phyloP scores from a whole-genome alignment of 2,329 filamentous ascomycete species.

The Exophiala viscosa region DNA sequence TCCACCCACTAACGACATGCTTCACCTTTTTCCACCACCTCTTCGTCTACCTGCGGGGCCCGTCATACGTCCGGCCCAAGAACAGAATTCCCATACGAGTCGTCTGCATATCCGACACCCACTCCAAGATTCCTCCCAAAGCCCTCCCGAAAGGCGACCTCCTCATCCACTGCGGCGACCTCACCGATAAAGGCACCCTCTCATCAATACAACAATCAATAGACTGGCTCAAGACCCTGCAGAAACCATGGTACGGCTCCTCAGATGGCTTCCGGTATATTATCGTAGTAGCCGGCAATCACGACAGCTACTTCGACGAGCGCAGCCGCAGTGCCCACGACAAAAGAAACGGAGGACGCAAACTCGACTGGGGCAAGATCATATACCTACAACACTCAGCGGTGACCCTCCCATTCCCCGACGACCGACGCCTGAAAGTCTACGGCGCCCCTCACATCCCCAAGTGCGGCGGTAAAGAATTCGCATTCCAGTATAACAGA shows the following conservation, averaged over 20 bases:
- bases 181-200: constrained; percentile 69
- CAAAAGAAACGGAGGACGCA: constrained; percentile 43
- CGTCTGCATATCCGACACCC: constrained; percentile 88
- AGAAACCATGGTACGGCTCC: constrained; percentile 27
- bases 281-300: constrained; percentile 80
- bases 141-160: constrained; percentile 67
- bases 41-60: constrained; percentile 64
- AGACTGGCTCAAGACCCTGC: constrained; percentile 70
- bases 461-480: constrained; percentile 64
- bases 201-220: constrained; percentile 75
- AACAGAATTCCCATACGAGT: constrained; percentile 61
- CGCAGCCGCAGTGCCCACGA: constrained; percentile 58
- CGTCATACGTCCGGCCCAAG: constrained; percentile 57
- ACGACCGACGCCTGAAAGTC: constrained; percentile 60
- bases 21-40: constrained; percentile 61
- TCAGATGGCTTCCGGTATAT: constrained; percentile 67
- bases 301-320: constrained; percentile 80
- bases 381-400: constrained; percentile 71
- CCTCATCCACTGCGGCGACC: constrained; percentile 84
- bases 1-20: constrained; percentile 64
- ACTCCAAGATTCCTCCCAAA: constrained; percentile 55
- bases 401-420: constrained; percentile 60
- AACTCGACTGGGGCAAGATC: constrained; percentile 64
- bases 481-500: constrained; percentile 73
- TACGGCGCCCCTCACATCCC: constrained; percentile 83